These are phyloP conservation scores for Yamadazyma sp. DNA, from an alignment of 1,139 yeast species.

Conservation along the genomic window DNA sequence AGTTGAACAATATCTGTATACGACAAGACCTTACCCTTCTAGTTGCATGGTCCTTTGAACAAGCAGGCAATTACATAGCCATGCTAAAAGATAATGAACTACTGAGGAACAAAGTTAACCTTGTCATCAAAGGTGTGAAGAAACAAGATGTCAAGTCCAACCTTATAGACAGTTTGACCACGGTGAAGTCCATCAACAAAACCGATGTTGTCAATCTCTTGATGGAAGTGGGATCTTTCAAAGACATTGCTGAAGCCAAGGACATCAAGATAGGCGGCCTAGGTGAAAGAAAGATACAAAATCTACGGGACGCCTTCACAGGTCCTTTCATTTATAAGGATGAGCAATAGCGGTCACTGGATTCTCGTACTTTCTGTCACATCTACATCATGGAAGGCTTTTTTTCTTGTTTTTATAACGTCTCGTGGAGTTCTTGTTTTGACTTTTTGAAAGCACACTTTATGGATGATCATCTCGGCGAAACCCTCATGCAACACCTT, in stretches of 20 bases:
- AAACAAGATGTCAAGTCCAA: slow-evolving; percentile 50
- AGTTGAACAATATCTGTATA: slow-evolving; percentile 68
- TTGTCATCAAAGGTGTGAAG: slow-evolving; percentile 41
- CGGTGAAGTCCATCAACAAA: slow-evolving; percentile 55
- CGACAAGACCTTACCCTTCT: slow-evolving; percentile 70
- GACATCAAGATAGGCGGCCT: slow-evolving; percentile 48
- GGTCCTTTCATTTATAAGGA: slow-evolving; percentile 53
- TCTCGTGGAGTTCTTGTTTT: too few species aligned
- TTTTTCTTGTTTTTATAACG: too few species aligned
- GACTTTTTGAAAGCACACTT: too few species aligned
- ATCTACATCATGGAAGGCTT: too few species aligned
- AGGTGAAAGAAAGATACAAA: slow-evolving; percentile 53
- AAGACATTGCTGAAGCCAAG: slow-evolving; percentile 42
- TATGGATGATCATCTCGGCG: too few species aligned
- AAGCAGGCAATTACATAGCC: slow-evolving; percentile 78
- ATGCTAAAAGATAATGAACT: slow-evolving; percentile 50
- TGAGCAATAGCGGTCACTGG: not conserved
- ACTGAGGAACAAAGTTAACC: slow-evolving; percentile 23
- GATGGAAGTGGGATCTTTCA: slow-evolving; percentile 53
- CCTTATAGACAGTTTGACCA: slow-evolving; percentile 51
- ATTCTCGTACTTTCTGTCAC: too few species aligned
- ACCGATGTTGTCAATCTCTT: slow-evolving; percentile 58
- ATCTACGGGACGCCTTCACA: slow-evolving; percentile 44
- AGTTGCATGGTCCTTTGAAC: slow-evolving; percentile 80
- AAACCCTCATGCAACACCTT: too few species aligned